These are phyloP conservation scores for Xylaria intraflava DNA, from an alignment of 495 filamentous ascomycete species.

Conservation along the genomic window DNA sequence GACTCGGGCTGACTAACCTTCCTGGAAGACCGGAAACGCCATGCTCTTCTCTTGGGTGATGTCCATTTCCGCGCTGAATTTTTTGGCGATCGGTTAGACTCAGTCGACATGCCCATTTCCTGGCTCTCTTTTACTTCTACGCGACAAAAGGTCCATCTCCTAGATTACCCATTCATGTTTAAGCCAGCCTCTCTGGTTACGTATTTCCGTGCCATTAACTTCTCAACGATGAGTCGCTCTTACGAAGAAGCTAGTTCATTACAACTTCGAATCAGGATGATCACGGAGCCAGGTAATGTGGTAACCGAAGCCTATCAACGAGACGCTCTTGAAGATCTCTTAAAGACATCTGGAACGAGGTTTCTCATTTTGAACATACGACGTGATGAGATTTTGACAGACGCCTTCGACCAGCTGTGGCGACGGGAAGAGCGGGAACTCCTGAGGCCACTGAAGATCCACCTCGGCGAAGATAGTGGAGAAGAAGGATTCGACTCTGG, in stretches of 20 bases:
- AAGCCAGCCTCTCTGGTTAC: conserved; percentile 63
- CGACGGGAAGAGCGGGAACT: conserved; percentile 74
- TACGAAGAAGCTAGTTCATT: conserved; percentile 64
- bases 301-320: conserved; percentile 37
- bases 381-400: conserved; percentile 60
- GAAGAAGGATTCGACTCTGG: conserved; percentile 91
- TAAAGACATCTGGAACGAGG: conserved; percentile 58
- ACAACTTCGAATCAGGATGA: conserved; percentile 53
- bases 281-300: conserved; percentile 46
- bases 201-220: conserved; percentile 87
- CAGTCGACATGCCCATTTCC: conserved; percentile 64
- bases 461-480: conserved; percentile 69
- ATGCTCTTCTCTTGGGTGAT: conserved; percentile 55
- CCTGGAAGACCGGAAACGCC: conserved; percentile 49
- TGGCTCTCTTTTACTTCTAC: conserved; percentile 58
- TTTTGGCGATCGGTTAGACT: conserved; percentile 70
- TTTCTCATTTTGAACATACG: conserved; percentile 74
- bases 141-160: conserved; percentile 62
- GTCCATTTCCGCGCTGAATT: conserved; percentile 68
- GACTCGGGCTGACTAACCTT: conserved; percentile 6
- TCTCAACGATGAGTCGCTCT: conserved; percentile 68
- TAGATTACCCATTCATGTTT: conserved; percentile 80
- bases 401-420: conserved; percentile 86
- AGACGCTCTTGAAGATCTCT: conserved; percentile 48
- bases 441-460: conserved; percentile 77